Conservation (phyloP, 352 stramenopile genomes). For the Pythium aristosporum region DNA sequence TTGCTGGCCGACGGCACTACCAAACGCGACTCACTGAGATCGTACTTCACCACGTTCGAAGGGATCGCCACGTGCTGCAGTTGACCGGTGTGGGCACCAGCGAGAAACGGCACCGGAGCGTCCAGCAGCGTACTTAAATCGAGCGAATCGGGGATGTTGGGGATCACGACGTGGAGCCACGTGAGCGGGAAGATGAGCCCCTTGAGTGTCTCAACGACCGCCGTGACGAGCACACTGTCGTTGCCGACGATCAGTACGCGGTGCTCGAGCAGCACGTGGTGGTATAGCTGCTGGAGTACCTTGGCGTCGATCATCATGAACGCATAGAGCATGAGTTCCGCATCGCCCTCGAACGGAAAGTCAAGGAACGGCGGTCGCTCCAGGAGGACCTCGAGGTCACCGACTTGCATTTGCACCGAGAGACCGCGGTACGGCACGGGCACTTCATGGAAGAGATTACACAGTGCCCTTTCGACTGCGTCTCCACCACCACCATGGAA, state of each 20-base stretch:
- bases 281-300: slow-evolving; percentile 35
- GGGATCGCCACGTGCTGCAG: slow-evolving; percentile 34
- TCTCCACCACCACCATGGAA: background rate
- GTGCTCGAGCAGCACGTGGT: slow-evolving; percentile 54
- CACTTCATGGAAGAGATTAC: slow-evolving; percentile 56
- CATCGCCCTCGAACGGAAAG: slow-evolving; percentile 50
- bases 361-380: slow-evolving; percentile 35
- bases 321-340: slow-evolving; percentile 46
- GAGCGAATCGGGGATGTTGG: slow-evolving; percentile 45
- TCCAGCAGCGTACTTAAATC: slow-evolving; percentile 53
- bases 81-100: slow-evolving; percentile 38
- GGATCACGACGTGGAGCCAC: slow-evolving; percentile 59
- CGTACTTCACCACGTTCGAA: slow-evolving; percentile 41
- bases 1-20: slow-evolving; percentile 8
- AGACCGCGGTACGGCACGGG: slow-evolving; percentile 38
- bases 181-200: slow-evolving; percentile 43
- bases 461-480: slow-evolving; percentile 38
- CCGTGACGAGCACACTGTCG: slow-evolving; percentile 43
- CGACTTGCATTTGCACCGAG: slow-evolving; percentile 37
- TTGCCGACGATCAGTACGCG: slow-evolving; percentile 43
- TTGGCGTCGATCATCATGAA: slow-evolving; percentile 45
- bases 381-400: slow-evolving; percentile 34
- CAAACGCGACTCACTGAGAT: slow-evolving; percentile 33
- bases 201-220: slow-evolving; percentile 47
- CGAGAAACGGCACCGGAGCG: slow-evolving; percentile 52